Conservation (phyloP, 192 early-diverging fungal genomes). For the Podila horticola region DNA sequence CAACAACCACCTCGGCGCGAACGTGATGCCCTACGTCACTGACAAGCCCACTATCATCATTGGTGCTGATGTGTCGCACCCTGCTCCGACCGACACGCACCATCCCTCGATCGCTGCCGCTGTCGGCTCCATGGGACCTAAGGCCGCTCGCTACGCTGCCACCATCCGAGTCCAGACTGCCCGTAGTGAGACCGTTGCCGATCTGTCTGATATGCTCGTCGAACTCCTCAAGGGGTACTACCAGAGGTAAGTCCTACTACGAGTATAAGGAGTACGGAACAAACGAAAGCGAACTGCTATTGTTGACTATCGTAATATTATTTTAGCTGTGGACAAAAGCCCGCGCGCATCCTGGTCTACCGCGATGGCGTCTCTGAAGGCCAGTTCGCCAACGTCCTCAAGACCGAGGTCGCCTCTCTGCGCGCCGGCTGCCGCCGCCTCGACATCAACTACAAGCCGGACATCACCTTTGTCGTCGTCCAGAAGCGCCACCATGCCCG, state of each 20-base stretch:
- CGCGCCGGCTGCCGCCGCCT: constrained; percentile 68
- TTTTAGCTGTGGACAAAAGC: constrained; percentile 69
- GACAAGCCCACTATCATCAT: constrained; percentile 82
- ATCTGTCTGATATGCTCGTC: constrained; percentile 70
- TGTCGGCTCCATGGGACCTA: constrained; percentile 70
- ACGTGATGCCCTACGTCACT: constrained; percentile 74
- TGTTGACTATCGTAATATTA: too few relatives aligned
- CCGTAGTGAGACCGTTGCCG: constrained; percentile 75
- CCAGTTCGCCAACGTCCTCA: constrained; percentile 79
- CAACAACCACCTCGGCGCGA: constrained; percentile 74
- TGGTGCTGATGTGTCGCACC: constrained; percentile 92
- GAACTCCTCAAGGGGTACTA: constrained; percentile 76
- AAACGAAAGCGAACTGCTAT: too few relatives aligned
- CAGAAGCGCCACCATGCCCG: constrained; percentile 92
- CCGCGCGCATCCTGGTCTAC: constrained; percentile 84
- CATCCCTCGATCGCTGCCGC: constrained; percentile 82
- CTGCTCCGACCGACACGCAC: constrained; percentile 64
- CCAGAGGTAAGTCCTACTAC: constrained; percentile 44
- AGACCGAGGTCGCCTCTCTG: constrained; percentile 77
- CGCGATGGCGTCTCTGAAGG: constrained; percentile 93
- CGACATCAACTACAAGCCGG: constrained; percentile 77
- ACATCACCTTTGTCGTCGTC: constrained; percentile 84
- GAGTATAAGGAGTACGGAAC: too few relatives aligned
- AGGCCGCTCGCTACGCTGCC: constrained; percentile 70
- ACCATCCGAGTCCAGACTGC: constrained; percentile 71